Evolutionary conservation across 1,139 yeast species (phyloP).

Genomic region (Sugiyamaella japonica): DNA sequence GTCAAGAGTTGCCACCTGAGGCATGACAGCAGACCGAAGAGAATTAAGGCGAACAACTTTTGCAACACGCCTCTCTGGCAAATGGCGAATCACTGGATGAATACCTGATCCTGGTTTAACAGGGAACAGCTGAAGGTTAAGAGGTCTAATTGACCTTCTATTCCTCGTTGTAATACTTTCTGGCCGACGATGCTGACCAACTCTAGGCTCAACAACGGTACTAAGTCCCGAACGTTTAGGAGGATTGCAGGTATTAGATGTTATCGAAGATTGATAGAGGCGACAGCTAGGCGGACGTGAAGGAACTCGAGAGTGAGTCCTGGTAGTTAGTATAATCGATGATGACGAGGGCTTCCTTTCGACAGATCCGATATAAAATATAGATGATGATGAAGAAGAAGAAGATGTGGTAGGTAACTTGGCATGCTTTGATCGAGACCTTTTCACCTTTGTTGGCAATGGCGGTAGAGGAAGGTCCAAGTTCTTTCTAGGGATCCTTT

Average conservation of each 20-base stretch:
- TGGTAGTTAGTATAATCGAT: conserved; percentile 1
- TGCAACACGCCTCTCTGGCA: conserved; percentile 10
- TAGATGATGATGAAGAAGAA: not conserved
- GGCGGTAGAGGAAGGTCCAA: conserved; percentile 12
- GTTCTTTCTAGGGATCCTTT: not conserved
- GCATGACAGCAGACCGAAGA: conserved; percentile 9
- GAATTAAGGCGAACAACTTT: conserved; percentile 10
- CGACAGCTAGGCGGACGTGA: not conserved
- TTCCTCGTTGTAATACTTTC: not conserved
- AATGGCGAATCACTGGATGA: conserved; percentile 4
- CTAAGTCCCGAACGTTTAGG: not conserved
- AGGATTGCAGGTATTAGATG: not conserved
- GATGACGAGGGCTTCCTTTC: conserved; percentile 7
- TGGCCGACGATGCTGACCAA: not conserved
- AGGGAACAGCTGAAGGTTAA: conserved; percentile 6
- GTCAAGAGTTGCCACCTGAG: conserved; percentile 16
- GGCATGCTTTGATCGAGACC: conserved; percentile 4
- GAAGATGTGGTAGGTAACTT: not conserved
- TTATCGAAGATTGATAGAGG: not conserved
- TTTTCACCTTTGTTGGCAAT: conserved; percentile 7
- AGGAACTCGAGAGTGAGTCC: not conserved
- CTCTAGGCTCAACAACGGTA: not conserved
- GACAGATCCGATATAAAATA: not conserved
- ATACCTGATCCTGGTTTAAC: not conserved
- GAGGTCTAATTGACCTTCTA: conserved; percentile 3